A percentile compares a stretch with the other conserved stretches of the same genome.
Conservation (phyloP, 2,329 filamentous ascomycete species). For the Aspergillus novoparasiticus region DNA sequence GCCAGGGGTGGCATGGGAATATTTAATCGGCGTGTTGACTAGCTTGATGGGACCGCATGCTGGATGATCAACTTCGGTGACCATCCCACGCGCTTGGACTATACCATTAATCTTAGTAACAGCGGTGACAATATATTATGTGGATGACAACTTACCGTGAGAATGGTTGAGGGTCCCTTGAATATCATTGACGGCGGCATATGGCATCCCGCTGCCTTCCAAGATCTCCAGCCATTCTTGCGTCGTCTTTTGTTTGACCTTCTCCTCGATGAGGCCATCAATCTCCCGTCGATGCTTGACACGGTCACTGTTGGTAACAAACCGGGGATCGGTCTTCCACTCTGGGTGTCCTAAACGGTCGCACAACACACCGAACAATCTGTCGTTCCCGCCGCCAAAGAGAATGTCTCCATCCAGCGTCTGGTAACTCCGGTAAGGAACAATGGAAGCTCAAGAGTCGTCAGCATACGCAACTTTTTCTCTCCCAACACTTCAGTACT, state of each 20-base stretch:
- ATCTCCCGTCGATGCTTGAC: slow-evolving; percentile 72
- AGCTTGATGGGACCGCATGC: slow-evolving; percentile 83
- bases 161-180: slow-evolving; percentile 79
- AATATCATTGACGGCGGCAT: slow-evolving; percentile 91
- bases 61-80: slow-evolving; percentile 81
- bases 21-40: slow-evolving; percentile 94
- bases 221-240: slow-evolving; percentile 83
- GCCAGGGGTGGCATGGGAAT: slow-evolving; percentile 76
- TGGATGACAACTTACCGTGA: slow-evolving; percentile 62
- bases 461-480: slow-evolving; percentile 9
- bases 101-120: neutral
- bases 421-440: slow-evolving; percentile 85
- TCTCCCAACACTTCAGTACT: slow-evolving; percentile 24
- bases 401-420: slow-evolving; percentile 65
- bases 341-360: slow-evolving; percentile 59
- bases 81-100: slow-evolving; percentile 80
- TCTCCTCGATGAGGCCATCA: slow-evolving; percentile 74
- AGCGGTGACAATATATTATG: neutral
- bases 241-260: slow-evolving; percentile 77
- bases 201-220: slow-evolving; percentile 91
- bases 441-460: slow-evolving; percentile 75
- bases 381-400: slow-evolving; percentile 66
- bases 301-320: slow-evolving; percentile 60
- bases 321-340: slow-evolving; percentile 60
- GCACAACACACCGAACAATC: slow-evolving; percentile 62